A percentile compares a stretch with the other conserved stretches of the same genome.
Evolutionary conservation across 2,329 filamentous ascomycete species (phyloP).

Genomic region (Colletotrichum plurivorum): DNA sequence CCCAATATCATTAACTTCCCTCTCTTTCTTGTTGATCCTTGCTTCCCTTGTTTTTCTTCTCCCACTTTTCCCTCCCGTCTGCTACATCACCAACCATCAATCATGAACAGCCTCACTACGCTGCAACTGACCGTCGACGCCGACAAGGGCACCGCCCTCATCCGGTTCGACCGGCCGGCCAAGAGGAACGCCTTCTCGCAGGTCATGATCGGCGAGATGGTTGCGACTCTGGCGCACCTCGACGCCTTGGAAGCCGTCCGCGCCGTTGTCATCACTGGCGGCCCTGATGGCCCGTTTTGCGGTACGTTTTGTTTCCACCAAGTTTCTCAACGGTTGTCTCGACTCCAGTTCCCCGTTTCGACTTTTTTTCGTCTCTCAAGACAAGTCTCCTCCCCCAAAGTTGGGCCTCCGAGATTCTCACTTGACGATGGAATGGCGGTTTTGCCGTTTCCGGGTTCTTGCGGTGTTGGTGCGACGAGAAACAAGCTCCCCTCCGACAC

Average conservation of each 20-base stretch:
- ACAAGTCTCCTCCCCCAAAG: too few species aligned
- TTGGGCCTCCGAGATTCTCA: too few species aligned
- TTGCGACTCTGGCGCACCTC: slow-evolving; percentile 42
- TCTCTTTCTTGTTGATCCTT: background rate
- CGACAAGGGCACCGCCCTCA: slow-evolving; percentile 35
- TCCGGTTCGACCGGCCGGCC: slow-evolving; percentile 58
- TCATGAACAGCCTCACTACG: slow-evolving; percentile 38
- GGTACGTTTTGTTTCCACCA: slow-evolving; percentile 46
- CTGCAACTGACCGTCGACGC: slow-evolving; percentile 31
- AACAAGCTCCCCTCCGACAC: background rate
- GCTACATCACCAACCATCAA: background rate
- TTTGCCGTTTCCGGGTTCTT: background rate
- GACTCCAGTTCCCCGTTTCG: background rate
- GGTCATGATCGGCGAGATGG: slow-evolving; percentile 62
- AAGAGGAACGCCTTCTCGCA: slow-evolving; percentile 73
- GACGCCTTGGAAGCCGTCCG: slow-evolving; percentile 45
- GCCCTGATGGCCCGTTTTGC: slow-evolving; percentile 50
- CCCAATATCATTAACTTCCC: background rate
- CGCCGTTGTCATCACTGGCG: slow-evolving; percentile 55
- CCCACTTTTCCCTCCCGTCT: background rate
- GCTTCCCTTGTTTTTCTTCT: background rate
- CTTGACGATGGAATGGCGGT: too few species aligned
- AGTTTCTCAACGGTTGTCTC: background rate
- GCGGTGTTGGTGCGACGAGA: slow-evolving; percentile 3
- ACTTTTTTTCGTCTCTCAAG: too few species aligned